Evolutionary conservation across 345 rosid species (phyloP).

Genomic region (Conringia planisiliqua): DNA sequence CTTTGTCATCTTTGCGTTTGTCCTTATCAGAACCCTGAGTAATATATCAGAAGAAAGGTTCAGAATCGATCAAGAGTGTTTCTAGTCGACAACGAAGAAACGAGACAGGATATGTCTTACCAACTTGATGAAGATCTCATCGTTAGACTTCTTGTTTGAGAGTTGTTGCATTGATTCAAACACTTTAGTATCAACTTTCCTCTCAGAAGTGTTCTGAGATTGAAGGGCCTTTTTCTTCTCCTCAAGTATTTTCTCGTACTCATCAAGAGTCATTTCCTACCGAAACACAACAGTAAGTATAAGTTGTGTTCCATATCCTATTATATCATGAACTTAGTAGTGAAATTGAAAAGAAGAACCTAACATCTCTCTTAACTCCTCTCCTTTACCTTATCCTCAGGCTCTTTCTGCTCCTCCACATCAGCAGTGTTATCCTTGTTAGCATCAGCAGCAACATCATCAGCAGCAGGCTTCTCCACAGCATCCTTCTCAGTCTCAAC

Average conservation of each 20-base stretch:
- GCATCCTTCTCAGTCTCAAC: slow-evolving; percentile 49
- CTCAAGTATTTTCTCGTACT: slow-evolving; percentile 83
- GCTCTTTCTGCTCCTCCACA: slow-evolving; percentile 73
- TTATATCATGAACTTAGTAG: neutral
- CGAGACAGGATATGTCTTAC: slow-evolving; percentile 35
- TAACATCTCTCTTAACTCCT: neutral
- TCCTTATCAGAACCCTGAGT: slow-evolving; percentile 94
- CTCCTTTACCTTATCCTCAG: slow-evolving; percentile 67
- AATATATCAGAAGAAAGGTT: neutral
- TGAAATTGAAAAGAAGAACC: neutral
- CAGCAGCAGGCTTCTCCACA: slow-evolving; percentile 60
- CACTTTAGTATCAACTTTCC: slow-evolving; percentile 79
- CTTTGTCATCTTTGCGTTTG: slow-evolving; percentile 90
- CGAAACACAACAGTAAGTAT: neutral
- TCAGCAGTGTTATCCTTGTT: slow-evolving; percentile 58
- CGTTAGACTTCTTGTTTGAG: slow-evolving; percentile 72
- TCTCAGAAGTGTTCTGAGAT: slow-evolving; percentile 57
- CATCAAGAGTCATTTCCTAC: slow-evolving; percentile 96
- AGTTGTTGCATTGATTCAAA: slow-evolving; percentile 83
- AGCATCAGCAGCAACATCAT: slow-evolving; percentile 61
- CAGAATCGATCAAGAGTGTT: neutral
- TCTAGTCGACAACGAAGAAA: neutral
- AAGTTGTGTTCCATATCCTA: neutral
- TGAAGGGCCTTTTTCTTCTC: slow-evolving; percentile 80
- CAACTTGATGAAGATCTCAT: slow-evolving; percentile 89